Conservation (phyloP, 768 basidiomycete species). For the Collybia nuda region DNA sequence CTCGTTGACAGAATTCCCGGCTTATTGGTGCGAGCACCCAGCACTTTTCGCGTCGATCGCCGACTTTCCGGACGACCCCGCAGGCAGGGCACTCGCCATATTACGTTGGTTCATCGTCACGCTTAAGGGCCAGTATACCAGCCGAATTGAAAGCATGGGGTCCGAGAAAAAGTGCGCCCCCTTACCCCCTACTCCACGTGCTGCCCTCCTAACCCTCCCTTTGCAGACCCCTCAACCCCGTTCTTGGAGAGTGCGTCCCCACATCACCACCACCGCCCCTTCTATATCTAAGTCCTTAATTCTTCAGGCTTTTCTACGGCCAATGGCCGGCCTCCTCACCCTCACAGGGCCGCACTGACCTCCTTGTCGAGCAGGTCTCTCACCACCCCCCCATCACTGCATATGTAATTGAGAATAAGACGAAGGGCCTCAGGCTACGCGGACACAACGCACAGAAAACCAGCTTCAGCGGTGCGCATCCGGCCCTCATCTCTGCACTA, state of each 20-base stretch:
- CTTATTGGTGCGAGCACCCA: slow-evolving; percentile 97
- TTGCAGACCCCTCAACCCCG: slow-evolving; percentile 88
- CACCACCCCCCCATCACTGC: slow-evolving; percentile 92
- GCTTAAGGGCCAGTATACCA: slow-evolving; percentile 93
- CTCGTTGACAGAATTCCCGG: slow-evolving; percentile 91
- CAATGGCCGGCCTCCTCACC: slow-evolving; percentile 65
- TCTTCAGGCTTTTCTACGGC: slow-evolving; percentile 78
- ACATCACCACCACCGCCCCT: background rate
- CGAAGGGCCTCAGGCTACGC: slow-evolving; percentile 71
- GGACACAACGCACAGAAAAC: slow-evolving; percentile 98
- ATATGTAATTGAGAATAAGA: slow-evolving; percentile 81
- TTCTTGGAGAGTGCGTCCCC: slow-evolving; percentile 79
- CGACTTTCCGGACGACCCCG: slow-evolving; percentile 70
- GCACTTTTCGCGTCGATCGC: slow-evolving; percentile 86
- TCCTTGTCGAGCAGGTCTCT: slow-evolving; percentile 94
- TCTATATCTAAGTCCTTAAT: background rate
- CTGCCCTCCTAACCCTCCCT: slow-evolving; percentile 4
- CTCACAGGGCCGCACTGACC: slow-evolving; percentile 75
- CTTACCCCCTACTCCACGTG: background rate
- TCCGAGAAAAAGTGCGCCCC: slow-evolving; percentile 90
- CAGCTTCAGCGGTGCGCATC: slow-evolving; percentile 69
- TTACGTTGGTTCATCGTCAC: slow-evolving; percentile 97
- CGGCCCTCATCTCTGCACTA: background rate
- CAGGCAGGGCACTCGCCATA: slow-evolving; percentile 69
- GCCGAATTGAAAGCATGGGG: slow-evolving; percentile 92